phyloP scores from a whole-genome alignment of 2,329 filamentous ascomycete species.

The Nemania bipapillata region DNA sequence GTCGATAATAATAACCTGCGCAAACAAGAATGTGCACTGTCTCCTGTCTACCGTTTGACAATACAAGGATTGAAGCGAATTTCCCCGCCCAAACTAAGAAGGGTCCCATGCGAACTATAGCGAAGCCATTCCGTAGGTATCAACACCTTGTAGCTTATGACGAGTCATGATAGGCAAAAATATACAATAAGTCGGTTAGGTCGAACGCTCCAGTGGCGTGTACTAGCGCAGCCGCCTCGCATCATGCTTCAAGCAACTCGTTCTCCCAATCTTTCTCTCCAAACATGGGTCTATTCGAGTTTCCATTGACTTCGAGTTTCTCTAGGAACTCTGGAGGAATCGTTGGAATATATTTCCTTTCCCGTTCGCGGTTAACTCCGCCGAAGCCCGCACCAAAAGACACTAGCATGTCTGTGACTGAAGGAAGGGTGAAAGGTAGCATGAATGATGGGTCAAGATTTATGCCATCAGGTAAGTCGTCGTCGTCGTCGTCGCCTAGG shows the following conservation, averaged over 20 bases:
- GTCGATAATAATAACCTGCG: constrained; percentile 7
- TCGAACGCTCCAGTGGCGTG: constrained; percentile 28
- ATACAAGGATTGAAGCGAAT: not conserved
- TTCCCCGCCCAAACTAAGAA: constrained; percentile 17
- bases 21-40: not conserved
- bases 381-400: constrained; percentile 95
- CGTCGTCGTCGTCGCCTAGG: constrained; percentile 71
- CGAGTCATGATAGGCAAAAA: constrained; percentile 21
- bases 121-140: constrained; percentile 36
- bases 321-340: constrained; percentile 92
- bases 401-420: constrained; percentile 96
- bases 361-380: constrained; percentile 88
- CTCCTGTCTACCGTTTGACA: not conserved
- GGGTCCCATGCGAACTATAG: constrained; percentile 36
- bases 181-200: constrained; percentile 36
- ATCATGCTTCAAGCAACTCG: constrained; percentile 62
- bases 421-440: constrained; percentile 93
- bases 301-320: constrained; percentile 76
- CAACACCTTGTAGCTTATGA: constrained; percentile 35
- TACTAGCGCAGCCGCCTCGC: constrained; percentile 24
- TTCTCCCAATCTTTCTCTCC: constrained; percentile 74
- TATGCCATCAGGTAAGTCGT: constrained; percentile 77
- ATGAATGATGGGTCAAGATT: constrained; percentile 90
- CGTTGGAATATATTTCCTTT: constrained; percentile 94
- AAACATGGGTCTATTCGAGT: constrained; percentile 66